Conservation (phyloP, 345 rosid species). For the Gossypium mustelinum region DNA sequence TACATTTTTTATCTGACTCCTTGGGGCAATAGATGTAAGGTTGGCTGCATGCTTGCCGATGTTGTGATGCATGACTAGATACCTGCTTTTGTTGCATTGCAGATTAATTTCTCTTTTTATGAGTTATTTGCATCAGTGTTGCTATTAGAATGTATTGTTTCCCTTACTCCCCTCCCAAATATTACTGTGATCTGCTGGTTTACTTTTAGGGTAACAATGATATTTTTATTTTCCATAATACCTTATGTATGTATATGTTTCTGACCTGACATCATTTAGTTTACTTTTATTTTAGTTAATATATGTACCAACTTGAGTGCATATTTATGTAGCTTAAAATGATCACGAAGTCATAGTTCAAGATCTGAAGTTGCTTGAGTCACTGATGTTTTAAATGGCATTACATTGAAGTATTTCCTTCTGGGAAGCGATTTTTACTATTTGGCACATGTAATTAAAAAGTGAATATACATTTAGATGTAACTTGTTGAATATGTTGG, state of each 20-base stretch:
- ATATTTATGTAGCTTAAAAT: neutral
- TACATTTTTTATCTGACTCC: neutral
- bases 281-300: slow-evolving; percentile 1
- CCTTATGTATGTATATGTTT: neutral
- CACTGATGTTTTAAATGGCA: slow-evolving; percentile 2
- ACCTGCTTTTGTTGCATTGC: neutral
- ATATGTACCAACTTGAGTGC: neutral
- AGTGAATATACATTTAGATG: neutral
- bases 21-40: neutral
- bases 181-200: neutral
- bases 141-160: neutral
- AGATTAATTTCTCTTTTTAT: neutral
- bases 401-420: neutral
- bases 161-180: neutral
- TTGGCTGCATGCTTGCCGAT: neutral
- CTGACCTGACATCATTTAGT: neutral
- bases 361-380: slow-evolving; percentile 6
- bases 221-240: neutral
- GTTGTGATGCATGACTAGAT: neutral
- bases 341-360: neutral
- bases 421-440: neutral
- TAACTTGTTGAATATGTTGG: neutral
- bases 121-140: neutral
- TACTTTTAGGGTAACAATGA: neutral
- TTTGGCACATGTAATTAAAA: neutral